Evolutionary conservation across 2,329 filamentous ascomycete species (phyloP), one percentile per base, ranked within the genome.

Genomic region (Diaporthe nobilis): DNA sequence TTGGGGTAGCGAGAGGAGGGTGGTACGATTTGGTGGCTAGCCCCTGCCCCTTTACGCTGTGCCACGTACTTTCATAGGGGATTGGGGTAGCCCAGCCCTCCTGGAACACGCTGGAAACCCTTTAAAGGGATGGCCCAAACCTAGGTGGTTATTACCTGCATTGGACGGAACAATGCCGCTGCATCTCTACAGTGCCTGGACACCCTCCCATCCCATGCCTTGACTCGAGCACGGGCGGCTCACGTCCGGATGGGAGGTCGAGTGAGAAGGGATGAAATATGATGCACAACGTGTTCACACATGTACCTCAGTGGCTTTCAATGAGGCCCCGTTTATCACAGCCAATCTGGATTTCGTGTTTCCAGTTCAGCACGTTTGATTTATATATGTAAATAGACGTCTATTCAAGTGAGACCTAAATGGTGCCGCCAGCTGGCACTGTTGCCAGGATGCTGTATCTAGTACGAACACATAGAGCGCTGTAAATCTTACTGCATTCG

Each of bases 1-100:
- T 70, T 42, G 65, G 65, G 65, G 65, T 55, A 70, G 65, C 65
- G 65, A 70, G 49, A 42, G n/a, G 34, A 70, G 65, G 34, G 49
- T 70, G 65, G 65, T 70, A 53, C 49, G 65, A 70, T 55, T 13
- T 17, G 65, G 65, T 55, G 31, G 65, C 31, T 31, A n/a, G 8
- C 47, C 65, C 65, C 34, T 70, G 49, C 49, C 49, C 58, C 31
- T 70, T 70, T 70, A 31, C 49, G 7, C 34, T 31, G 34, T 28
- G 65, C 49, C 47, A 42, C 65, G 49, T 5, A 25, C 37, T 44
- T 63, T 34, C 10, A 25, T 47, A 47, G n/a, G 42, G 47, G 34
- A 17, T 70, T 70, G 65, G 65, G 39, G 49, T 9, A n/a, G 65
- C 65, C 34, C 31, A 39, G 34, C 49, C 31, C 15, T 28, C 25